Percentiles rank a stretch among this genome's conserved stretches.
Conservation (phyloP, 495 filamentous ascomycete species). For the Hyaloscypha variabilis region DNA sequence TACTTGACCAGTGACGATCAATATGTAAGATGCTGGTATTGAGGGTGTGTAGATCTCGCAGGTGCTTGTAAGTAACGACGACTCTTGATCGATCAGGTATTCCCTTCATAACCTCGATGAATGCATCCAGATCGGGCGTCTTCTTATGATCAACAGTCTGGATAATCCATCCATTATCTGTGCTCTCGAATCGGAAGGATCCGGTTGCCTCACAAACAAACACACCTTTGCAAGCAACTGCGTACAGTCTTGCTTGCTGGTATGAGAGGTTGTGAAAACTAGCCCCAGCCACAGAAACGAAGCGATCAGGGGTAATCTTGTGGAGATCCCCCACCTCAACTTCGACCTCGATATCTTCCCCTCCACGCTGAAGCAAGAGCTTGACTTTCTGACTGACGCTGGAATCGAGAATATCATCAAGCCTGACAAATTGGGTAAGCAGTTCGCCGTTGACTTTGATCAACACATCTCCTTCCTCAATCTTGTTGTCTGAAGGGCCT, state of each 20-base stretch:
- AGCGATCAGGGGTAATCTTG: constrained; percentile 92
- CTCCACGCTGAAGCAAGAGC: constrained; percentile 84
- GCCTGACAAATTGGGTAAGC: constrained; percentile 87
- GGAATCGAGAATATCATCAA: constrained; percentile 93
- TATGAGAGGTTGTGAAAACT: constrained; percentile 97
- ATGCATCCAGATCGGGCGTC: constrained; percentile 82
- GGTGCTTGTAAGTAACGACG: constrained; percentile 92
- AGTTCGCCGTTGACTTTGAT: constrained; percentile 93
- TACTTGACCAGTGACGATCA: constrained; percentile 91
- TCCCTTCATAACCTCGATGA: constrained; percentile 86
- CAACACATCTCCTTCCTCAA: constrained; percentile 96
- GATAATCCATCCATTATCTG: constrained; percentile 90
- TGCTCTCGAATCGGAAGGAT: constrained; percentile 91
- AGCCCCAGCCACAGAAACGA: constrained; percentile 89
- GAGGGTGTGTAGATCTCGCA: constrained; percentile 91
- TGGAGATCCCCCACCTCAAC: constrained; percentile 89
- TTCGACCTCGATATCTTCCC: constrained; percentile 83
- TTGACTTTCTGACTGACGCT: constrained; percentile 75
- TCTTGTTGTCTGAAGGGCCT: constrained; percentile 80
- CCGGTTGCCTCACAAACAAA: constrained; percentile 95
- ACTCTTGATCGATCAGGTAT: constrained; percentile 91
- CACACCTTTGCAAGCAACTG: constrained; percentile 87
- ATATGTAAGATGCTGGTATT: constrained; percentile 91
- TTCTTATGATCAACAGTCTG: constrained; percentile 86
- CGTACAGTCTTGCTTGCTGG: constrained; percentile 92